Evolutionary conservation across 2,329 filamentous ascomycete genomes (phyloP).

Genomic region (Ophiostoma pallidulum): DNA sequence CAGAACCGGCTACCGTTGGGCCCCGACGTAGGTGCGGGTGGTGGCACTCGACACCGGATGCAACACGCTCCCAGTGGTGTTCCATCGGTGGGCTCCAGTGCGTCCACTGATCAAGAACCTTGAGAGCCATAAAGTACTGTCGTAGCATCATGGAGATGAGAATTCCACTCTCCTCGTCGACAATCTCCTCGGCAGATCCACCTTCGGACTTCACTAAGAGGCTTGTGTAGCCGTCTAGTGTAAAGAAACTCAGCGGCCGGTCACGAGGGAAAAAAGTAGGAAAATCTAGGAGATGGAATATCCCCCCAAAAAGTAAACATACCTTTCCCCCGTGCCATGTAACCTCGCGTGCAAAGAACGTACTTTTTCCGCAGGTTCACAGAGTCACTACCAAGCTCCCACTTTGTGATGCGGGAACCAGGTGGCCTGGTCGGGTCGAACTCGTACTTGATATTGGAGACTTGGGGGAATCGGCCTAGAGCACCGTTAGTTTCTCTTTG

Average conservation of each 20-base stretch:
- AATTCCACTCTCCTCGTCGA: constrained; percentile 79
- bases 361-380: constrained; percentile 58
- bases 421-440: constrained; percentile 56
- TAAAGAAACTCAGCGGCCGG: background rate
- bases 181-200: constrained; percentile 65
- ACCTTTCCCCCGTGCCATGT: constrained; percentile 77
- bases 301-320: constrained; percentile 4
- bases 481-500: background rate
- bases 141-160: constrained; percentile 78
- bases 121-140: constrained; percentile 84
- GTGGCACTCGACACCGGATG: constrained; percentile 46
- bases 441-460: constrained; percentile 69
- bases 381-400: constrained; percentile 50
- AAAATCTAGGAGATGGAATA: background rate
- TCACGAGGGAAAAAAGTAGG: background rate
- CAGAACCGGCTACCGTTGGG: too few species aligned
- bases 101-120: constrained; percentile 71
- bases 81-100: constrained; percentile 54
- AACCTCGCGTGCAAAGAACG: constrained; percentile 68
- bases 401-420: constrained; percentile 53
- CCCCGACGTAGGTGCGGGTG: constrained; percentile 38
- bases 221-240: constrained; percentile 68
- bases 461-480: constrained; percentile 65
- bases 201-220: constrained; percentile 69
- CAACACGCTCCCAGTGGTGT: constrained; percentile 57